A percentile compares a stretch with the other conserved stretches of the same genome.
Conservation (phyloP, 768 basidiomycete species). For the Suillus bovinus region DNA sequence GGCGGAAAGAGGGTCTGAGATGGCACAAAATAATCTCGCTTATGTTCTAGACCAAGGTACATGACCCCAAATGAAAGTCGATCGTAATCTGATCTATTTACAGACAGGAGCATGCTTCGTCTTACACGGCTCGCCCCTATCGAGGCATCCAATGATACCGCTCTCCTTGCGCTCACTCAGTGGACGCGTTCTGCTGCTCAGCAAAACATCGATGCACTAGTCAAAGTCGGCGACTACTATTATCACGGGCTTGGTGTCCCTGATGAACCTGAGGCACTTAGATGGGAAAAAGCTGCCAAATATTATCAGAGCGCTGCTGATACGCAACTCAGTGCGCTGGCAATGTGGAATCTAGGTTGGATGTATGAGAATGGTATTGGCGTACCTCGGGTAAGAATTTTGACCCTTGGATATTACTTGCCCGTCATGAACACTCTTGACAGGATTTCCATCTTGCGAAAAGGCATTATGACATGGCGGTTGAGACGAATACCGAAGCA, state of each 20-base stretch:
- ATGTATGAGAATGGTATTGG: conserved; percentile 99
- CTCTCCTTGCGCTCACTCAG: conserved; percentile 81
- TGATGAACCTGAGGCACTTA: conserved; percentile 59
- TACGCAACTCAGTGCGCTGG: conserved; percentile 88
- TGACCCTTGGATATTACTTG: neutral
- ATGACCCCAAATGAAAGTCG: conserved; percentile 32
- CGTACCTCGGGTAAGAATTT: conserved; percentile 68
- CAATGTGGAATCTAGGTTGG: conserved; percentile 99
- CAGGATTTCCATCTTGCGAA: conserved; percentile 98
- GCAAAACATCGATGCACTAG: conserved; percentile 92
- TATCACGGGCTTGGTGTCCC: conserved; percentile 85
- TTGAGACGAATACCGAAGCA: conserved; percentile 87
- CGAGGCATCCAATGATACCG: conserved; percentile 80
- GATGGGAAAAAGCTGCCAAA: conserved; percentile 88
- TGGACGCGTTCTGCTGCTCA: conserved; percentile 96
- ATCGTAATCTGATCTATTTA: neutral
- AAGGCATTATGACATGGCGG: conserved; percentile 87
- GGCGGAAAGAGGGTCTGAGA: conserved; percentile 88
- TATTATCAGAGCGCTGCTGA: conserved; percentile 96
- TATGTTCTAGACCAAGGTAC: conserved; percentile 91
- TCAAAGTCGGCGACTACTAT: conserved; percentile 98
- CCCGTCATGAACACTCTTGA: too few relatives aligned
- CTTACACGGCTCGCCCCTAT: conserved; percentile 67
- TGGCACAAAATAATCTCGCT: conserved; percentile 94
- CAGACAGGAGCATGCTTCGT: conserved; percentile 72